A percentile compares a stretch with the other conserved stretches of the same genome.
These are phyloP conservation scores for Manihot esculenta DNA, from an alignment of 441 rosid genomes.

Conservation along the genomic window DNA sequence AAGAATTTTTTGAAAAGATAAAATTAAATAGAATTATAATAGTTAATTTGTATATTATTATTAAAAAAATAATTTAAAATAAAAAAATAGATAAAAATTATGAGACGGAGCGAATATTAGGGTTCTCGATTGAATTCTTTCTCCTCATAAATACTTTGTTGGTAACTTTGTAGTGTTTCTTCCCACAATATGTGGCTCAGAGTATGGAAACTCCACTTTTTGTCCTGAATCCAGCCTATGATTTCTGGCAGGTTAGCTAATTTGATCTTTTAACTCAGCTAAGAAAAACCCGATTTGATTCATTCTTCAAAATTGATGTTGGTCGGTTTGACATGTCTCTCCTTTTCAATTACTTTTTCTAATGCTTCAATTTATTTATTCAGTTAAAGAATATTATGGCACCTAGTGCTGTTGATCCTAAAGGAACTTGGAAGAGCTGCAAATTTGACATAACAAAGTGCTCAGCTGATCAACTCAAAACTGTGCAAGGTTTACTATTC, in stretches of 20 bases:
- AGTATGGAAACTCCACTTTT: slow-evolving; percentile 82
- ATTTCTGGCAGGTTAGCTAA: slow-evolving; percentile 92
- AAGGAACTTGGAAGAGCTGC: slow-evolving; percentile 74
- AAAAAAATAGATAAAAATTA: too few relatives aligned
- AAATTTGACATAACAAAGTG: slow-evolving; percentile 81
- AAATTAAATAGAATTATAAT: too few relatives aligned
- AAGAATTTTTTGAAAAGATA: too few relatives aligned
- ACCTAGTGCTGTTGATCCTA: slow-evolving; percentile 69
- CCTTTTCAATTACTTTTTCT: neutral
- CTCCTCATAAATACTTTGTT: slow-evolving; percentile 11
- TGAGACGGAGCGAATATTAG: too few relatives aligned
- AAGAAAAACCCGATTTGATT: neutral
- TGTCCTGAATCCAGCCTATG: slow-evolving; percentile 84
- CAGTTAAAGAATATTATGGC: slow-evolving; percentile 91
- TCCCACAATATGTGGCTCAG: slow-evolving; percentile 73
- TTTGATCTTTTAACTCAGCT: neutral
- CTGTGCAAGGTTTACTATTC: slow-evolving; percentile 89
- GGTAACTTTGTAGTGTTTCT: slow-evolving; percentile 66
- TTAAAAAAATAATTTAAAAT: too few relatives aligned
- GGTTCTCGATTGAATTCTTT: neutral
- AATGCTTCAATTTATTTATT: neutral
- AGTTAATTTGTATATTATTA: too few relatives aligned
- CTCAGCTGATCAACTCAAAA: slow-evolving; percentile 57
- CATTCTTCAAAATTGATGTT: too few relatives aligned
- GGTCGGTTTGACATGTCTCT: too few relatives aligned